phyloP scores from a whole-genome alignment of 192 early-diverging fungal genomes.

The Obelidium mucronatum region DNA sequence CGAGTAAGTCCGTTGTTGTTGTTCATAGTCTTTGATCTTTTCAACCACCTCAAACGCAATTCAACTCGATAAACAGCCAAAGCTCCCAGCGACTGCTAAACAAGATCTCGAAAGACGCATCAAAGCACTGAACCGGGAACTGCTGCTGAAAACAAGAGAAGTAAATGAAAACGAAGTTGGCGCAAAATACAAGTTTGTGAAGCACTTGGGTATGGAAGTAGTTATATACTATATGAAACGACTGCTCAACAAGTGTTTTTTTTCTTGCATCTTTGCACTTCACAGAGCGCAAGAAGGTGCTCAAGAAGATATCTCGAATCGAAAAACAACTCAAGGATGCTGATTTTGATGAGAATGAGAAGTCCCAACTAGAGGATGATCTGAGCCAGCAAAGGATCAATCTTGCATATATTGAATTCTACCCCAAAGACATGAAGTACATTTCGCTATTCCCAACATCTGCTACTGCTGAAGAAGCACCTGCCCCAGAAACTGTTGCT shows the following conservation, averaged over 20 bases:
- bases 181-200: conserved; percentile 51
- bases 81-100: conserved; percentile 39
- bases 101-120: conserved; percentile 47
- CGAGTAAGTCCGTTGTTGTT: conserved; percentile 7
- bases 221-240: neutral
- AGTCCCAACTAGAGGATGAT: neutral
- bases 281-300: conserved; percentile 45
- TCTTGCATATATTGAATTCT: conserved; percentile 43
- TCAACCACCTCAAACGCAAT: neutral
- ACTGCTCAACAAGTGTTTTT: neutral
- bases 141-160: conserved; percentile 4
- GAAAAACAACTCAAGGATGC: conserved; percentile 6
- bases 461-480: neutral
- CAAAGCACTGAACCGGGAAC: conserved; percentile 40
- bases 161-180: conserved; percentile 39
- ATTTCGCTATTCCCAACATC: conserved; percentile 47
- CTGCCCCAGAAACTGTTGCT: neutral
- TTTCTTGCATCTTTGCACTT: neutral
- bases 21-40: conserved; percentile 4
- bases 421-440: conserved; percentile 54
- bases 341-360: neutral
- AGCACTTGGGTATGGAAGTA: conserved; percentile 43
- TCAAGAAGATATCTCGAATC: conserved; percentile 20
- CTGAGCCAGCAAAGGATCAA: conserved; percentile 14
- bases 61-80: conserved; percentile 28